Base-by-base conservation (phyloP, 148 eudicot genomes). In the Chenopodium quinoa region DNA sequence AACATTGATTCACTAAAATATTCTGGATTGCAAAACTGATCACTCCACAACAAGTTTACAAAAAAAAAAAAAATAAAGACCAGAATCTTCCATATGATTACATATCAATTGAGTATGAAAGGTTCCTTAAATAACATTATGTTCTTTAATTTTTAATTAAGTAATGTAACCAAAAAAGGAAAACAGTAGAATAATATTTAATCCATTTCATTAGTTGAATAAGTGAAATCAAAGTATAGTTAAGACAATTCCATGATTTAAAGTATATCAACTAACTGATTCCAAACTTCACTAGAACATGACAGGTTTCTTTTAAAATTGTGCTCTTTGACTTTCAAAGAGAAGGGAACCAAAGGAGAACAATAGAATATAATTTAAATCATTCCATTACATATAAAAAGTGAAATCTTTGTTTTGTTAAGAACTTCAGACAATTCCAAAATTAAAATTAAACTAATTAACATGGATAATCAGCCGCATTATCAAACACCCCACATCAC, bases 1-100 rank as follows among this genome's bases (percentile, higher is more conserved):
- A 34, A 63, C 20, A 76, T 10, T 63, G 63, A 58, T 77, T 77
- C 70, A 77, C 31, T 56, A 76, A 37, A 76, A 17, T 20, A 76
- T 22, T 34, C 70, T 77, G 0, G 32, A 54, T n/a, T 23, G 2
- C 13, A 73, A 12, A 5, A 29, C 37, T 70, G 29, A 31, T 13
- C 48, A 14, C 47, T 70, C 48, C 8, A 20, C n/a, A 0, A 4
- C 62, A 40, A 40, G 44, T 56, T 56, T 22, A 1, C 29, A 46
- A 73, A 10, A 40, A 22, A 69, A 34, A 69, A 29, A 4, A 22
- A 69, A 69, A 69, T 23, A 29, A 4, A 68, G 40, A 2, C 63
- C 66, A 71, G 74, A 40, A 40, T 7, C 50, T 3, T 71, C 50
- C 50, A 71, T 20, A 72, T 22, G 27, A 72, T 46, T 22, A 46